Conservation (phyloP, 805 yeast species). For the Saccharomycopsis schoenii region DNA sequence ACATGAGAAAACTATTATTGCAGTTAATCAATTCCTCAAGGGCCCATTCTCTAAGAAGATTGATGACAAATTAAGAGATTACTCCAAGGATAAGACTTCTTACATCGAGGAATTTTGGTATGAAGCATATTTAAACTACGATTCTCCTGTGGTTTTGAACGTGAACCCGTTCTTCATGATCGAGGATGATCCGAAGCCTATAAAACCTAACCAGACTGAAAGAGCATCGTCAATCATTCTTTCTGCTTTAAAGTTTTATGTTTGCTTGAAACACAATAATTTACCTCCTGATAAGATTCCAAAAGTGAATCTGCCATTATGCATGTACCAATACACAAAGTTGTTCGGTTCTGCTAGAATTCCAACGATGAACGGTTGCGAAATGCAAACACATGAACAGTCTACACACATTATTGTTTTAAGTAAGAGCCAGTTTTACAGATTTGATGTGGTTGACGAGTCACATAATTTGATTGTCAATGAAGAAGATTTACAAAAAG, state of each 20-base stretch:
- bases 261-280: conserved; percentile 68
- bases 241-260: conserved; percentile 68
- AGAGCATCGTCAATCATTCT: conserved; percentile 74
- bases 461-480: conserved; percentile 61
- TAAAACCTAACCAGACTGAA: conserved; percentile 46
- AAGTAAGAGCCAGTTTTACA: conserved; percentile 81
- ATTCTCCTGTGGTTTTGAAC: conserved; percentile 84
- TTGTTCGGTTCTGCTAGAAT: conserved; percentile 82
- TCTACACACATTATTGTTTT: conserved; percentile 76
- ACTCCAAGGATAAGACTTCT: conserved; percentile 55
- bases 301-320: conserved; percentile 41
- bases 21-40: conserved; percentile 47
- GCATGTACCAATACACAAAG: conserved; percentile 87
- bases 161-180: conserved; percentile 83
- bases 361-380: conserved; percentile 75
- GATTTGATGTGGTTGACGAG: conserved; percentile 85
- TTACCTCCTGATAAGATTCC: conserved; percentile 61
- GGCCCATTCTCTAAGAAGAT: conserved; percentile 41
- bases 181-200: conserved; percentile 70
- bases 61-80: conserved; percentile 55
- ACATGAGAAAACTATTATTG: conserved; percentile 47
- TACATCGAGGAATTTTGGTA: conserved; percentile 94
- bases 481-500: conserved; percentile 65
- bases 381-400: conserved; percentile 68
- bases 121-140: conserved; percentile 80